phyloP scores from a whole-genome alignment of 805 yeast species.

The Kluyveromyces dobzhanskii region DNA sequence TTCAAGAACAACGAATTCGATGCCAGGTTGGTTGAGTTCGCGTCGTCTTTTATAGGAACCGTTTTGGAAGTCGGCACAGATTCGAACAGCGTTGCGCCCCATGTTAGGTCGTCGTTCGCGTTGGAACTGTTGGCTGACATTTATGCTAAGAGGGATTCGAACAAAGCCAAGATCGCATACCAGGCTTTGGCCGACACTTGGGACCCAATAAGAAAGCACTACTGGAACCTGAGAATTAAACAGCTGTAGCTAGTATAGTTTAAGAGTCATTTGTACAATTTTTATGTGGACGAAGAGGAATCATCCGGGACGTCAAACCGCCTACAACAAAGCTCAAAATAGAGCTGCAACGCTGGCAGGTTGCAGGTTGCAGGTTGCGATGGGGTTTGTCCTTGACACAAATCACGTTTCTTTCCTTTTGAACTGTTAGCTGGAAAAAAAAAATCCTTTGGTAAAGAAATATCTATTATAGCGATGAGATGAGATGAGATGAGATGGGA shows the following conservation, averaged over 20 bases:
- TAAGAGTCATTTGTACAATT: no score
- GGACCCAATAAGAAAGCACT: conserved; percentile 55
- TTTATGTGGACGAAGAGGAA: no score
- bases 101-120: conserved; percentile 49
- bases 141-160: conserved; percentile 26
- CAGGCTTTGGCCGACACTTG: conserved; percentile 41
- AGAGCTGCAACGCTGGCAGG: no score
- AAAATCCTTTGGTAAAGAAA: no score
- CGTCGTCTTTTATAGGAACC: conserved; percentile 33
- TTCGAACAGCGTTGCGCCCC: conserved; percentile 15
- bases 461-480: conserved; percentile 1
- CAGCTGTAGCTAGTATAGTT: no score
- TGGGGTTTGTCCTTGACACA: no score
- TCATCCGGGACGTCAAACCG: no score
- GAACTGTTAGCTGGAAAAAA: no score
- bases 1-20: conserved; percentile 23
- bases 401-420: no score
- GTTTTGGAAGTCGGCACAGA: conserved; percentile 8
- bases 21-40: conserved; percentile 37
- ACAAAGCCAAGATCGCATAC: conserved; percentile 38
- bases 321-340: no score
- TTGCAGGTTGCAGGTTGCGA: no score
- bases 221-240: conserved; percentile 49
- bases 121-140: conserved; percentile 53
- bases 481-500: neutral